Conservation (phyloP, 441 rosid species). For the Eruca vesicaria region DNA sequence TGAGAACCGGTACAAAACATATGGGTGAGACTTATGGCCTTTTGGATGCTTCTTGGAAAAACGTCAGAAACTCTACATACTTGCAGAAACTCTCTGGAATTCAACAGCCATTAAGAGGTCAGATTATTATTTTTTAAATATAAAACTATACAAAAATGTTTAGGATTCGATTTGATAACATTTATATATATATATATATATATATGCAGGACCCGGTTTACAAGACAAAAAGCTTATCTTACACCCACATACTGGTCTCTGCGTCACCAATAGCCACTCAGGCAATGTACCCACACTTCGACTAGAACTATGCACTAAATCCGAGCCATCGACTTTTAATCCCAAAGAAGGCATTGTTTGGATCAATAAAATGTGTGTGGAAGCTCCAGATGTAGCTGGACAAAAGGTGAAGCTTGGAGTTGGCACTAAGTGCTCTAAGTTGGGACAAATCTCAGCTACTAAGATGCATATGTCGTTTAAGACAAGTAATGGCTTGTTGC, state of each 20-base stretch:
- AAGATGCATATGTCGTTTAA: background rate
- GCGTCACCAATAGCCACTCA: background rate
- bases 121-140: background rate
- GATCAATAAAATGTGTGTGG: background rate
- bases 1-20: background rate
- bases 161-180: background rate
- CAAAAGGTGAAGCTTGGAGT: background rate
- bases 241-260: background rate
- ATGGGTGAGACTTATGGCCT: background rate
- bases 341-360: background rate
- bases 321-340: background rate
- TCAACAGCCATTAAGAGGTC: background rate
- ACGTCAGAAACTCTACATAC: background rate
- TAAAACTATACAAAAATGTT: background rate
- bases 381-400: background rate
- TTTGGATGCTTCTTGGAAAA: background rate
- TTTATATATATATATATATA: background rate
- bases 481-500: background rate
- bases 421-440: background rate
- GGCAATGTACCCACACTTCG: background rate
- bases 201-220: background rate
- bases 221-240: background rate
- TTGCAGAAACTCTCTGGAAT: background rate
- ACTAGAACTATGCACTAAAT: background rate
- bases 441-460: background rate